Evolutionary conservation across 225 moss, liverwort and hornwort genomes (phyloP).

Genomic region (Anthoceros angustus): DNA sequence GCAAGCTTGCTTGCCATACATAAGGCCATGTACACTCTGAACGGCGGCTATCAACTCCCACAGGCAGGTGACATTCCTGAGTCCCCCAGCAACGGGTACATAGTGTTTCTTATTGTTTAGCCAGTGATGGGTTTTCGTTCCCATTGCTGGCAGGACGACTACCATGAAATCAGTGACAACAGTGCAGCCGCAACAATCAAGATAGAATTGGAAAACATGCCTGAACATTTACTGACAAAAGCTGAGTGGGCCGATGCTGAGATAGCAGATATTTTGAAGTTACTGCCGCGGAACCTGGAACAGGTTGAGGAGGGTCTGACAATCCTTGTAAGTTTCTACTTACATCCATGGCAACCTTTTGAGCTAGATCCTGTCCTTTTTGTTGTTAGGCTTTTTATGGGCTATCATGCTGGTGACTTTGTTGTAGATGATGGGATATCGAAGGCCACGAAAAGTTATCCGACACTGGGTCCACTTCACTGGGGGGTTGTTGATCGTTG

Average conservation of each 20-base stretch:
- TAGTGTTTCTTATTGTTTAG: no score
- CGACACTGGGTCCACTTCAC: slow-evolving; percentile 63
- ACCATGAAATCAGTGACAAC: slow-evolving; percentile 28
- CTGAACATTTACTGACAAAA: slow-evolving; percentile 27
- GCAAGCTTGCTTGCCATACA: slow-evolving; percentile 45
- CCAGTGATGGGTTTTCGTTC: not conserved
- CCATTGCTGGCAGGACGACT: slow-evolving; percentile 44
- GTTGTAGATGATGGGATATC: slow-evolving; percentile 1
- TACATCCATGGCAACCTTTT: not conserved
- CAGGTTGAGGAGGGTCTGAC: not conserved
- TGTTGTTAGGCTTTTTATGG: no score
- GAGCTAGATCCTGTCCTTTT: no score
- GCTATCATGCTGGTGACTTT: not conserved
- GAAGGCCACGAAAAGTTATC: slow-evolving; percentile 48
- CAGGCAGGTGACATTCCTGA: slow-evolving; percentile 75
- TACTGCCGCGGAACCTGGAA: not conserved
- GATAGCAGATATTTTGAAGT: slow-evolving; percentile 32
- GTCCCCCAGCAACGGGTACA: not conserved
- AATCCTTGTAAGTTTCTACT: not conserved
- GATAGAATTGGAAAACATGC: slow-evolving; percentile 54
- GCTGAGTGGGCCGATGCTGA: slow-evolving; percentile 52
- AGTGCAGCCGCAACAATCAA: slow-evolving; percentile 41
- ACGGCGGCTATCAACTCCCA: slow-evolving; percentile 78
- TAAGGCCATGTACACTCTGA: slow-evolving; percentile 43
- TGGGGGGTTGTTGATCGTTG: slow-evolving; percentile 44